Conservation (phyloP, 495 filamentous ascomycete genomes). For the Filosporella fistucella region DNA sequence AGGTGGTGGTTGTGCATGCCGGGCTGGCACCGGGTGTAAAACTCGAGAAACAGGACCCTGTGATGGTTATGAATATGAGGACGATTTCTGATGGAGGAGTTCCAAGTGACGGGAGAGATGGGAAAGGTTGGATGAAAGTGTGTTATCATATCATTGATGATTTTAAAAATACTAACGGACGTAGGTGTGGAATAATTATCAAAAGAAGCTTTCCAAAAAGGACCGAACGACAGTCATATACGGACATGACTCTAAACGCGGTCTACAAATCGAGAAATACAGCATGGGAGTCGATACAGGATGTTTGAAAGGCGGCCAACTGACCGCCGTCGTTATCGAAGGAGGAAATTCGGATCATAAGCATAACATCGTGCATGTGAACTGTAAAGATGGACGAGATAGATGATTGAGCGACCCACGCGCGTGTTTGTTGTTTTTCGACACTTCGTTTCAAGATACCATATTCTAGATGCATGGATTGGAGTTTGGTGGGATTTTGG, state of each 20-base stretch:
- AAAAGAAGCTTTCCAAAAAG: slow-evolving; percentile 26
- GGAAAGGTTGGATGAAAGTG: slow-evolving; percentile 65
- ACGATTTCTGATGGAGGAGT: slow-evolving; percentile 62
- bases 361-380: slow-evolving; percentile 20
- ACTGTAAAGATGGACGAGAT: slow-evolving; percentile 22
- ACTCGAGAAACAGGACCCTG: slow-evolving; percentile 71
- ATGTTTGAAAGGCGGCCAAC: slow-evolving; percentile 66
- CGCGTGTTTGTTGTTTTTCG: background rate
- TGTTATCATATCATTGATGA: slow-evolving; percentile 20
- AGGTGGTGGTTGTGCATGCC: slow-evolving; percentile 75
- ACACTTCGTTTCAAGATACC: slow-evolving; percentile 5
- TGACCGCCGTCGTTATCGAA: slow-evolving; percentile 76
- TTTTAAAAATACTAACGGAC: background rate
- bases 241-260: slow-evolving; percentile 76
- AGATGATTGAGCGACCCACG: background rate
- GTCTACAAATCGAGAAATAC: slow-evolving; percentile 62
- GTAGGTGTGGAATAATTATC: slow-evolving; percentile 54
- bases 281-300: slow-evolving; percentile 82
- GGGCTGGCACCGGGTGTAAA: slow-evolving; percentile 72
- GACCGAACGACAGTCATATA: slow-evolving; percentile 59
- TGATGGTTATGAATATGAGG: slow-evolving; percentile 87
- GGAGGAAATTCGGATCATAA: slow-evolving; percentile 21
- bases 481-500: too few species aligned
- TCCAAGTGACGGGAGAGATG: slow-evolving; percentile 51
- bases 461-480: too few species aligned